Percentiles rank a stretch among this genome's conserved stretches.
phyloP scores from a whole-genome alignment of 768 basidiomycete genomes.

The Paxillus involutus region DNA sequence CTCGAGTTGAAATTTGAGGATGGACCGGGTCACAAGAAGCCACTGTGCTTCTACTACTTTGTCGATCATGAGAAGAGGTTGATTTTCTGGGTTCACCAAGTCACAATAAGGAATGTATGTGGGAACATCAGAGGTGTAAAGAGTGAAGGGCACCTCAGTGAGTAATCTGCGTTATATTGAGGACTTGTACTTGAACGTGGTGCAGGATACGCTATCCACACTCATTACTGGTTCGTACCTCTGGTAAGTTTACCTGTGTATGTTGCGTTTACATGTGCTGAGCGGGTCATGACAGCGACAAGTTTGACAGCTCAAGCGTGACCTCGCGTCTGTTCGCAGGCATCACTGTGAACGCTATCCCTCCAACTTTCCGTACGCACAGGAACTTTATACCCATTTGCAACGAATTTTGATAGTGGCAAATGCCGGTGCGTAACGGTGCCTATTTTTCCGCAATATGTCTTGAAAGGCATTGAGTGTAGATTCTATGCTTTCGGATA shows the following conservation, averaged over 20 bases:
- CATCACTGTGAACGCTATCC: background rate
- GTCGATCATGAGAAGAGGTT: constrained; percentile 40
- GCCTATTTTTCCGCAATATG: background rate
- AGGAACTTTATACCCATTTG: background rate
- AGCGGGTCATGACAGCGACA: background rate
- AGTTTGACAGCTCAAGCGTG: background rate
- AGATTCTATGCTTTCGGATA: background rate
- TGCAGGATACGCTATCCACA: constrained; percentile 22
- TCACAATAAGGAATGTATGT: constrained; percentile 37
- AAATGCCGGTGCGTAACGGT: background rate
- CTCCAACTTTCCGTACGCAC: background rate
- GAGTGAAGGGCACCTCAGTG: constrained; percentile 9
- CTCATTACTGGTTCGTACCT: constrained; percentile 24
- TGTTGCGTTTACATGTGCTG: background rate
- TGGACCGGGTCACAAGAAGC: background rate
- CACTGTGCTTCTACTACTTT: constrained; percentile 40
- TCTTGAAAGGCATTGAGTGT: background rate
- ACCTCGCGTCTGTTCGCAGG: background rate
- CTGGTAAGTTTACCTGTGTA: background rate
- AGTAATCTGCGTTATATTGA: background rate
- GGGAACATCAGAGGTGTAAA: constrained; percentile 38
- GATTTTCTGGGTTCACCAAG: constrained; percentile 49
- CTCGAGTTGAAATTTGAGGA: background rate
- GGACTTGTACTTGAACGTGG: background rate
- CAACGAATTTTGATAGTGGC: background rate